Evolutionary conservation across 1,139 yeast genomes (phyloP).

Genomic region (Candida anutae): DNA sequence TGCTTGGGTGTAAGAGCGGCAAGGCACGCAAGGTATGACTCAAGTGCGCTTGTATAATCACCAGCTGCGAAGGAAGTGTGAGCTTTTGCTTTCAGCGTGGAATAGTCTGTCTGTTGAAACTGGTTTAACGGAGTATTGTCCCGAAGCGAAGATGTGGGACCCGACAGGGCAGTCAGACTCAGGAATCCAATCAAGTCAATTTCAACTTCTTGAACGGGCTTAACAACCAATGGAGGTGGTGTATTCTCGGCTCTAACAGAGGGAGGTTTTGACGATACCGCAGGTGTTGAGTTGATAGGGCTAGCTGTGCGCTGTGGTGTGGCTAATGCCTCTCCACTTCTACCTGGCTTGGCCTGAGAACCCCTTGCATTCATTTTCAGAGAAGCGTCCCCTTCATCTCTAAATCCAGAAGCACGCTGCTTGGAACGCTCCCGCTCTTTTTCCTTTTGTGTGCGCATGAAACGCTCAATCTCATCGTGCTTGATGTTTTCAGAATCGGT

Average conservation of each 20-base stretch:
- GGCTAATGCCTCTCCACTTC: no score
- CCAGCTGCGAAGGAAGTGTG: constrained; percentile 64
- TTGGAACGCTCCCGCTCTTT: constrained; percentile 30
- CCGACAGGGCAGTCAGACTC: background rate
- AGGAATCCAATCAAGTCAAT: background rate
- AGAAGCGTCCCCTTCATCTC: constrained; percentile 3
- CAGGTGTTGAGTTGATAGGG: background rate
- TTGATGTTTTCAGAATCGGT: constrained; percentile 39
- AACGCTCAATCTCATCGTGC: constrained; percentile 30
- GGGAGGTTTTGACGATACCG: background rate
- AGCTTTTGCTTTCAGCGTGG: constrained; percentile 54
- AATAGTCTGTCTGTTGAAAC: constrained; percentile 43
- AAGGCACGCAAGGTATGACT: constrained; percentile 55
- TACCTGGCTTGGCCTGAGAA: background rate
- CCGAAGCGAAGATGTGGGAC: constrained; percentile 4
- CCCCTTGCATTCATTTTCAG: background rate
- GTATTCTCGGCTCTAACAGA: background rate
- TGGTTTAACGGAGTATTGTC: constrained; percentile 24
- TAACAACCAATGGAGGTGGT: background rate
- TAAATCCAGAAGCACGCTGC: constrained; percentile 17
- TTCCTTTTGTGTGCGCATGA: constrained; percentile 31
- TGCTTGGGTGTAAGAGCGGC: constrained; percentile 58
- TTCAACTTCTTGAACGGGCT: no score
- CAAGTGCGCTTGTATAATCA: constrained; percentile 66
- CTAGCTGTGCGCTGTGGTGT: constrained; percentile 1